Base-by-base conservation (phyloP, 495 filamentous ascomycete genomes). In the Evansstolkia leycettana region DNA sequence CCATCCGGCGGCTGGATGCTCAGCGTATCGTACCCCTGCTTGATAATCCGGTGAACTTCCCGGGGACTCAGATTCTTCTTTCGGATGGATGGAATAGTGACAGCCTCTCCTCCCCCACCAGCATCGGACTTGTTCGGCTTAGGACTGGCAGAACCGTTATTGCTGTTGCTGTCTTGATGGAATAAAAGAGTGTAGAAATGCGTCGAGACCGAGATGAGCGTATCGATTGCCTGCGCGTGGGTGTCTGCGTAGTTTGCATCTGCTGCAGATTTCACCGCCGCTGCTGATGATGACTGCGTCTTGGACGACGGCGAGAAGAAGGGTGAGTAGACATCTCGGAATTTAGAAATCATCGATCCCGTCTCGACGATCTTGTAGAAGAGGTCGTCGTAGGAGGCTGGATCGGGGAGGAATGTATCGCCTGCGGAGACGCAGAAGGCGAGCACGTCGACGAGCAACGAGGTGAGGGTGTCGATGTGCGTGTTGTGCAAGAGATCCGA, bases 351-450 rank as follows among this genome's bases (percentile, higher is more conserved):
- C 23, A 85, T 71, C 31, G 94, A 84, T 2, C 87, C 86, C 11
- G 75, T 82, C 57, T 98, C 90, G 31, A 96, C 84, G 10, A 98
- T 69, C 60, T 98, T 98, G 67, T 98, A 98, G 60, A 98, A 94
- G 8, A 98, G 69, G 50, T 96, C 92, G 48, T 98, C 90, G 54
- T 95, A 95, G 14, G 82, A 79, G 25, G 81, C 69, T 14, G 86
- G 75, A 37, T 80, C 84, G 0, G 92, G 92, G n/a, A 96, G 76
- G 58, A 96, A 95, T 6, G 80, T 73, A 52, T 96, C 92, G 5
- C 90, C 90, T 8, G 75, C 65, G 4, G 82, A 87, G n/a, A 96
- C 72, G 5, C 82, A 80, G 31, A 95, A 73, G 10, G 83, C 84
- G 18, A 98, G 58, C n/a, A 93, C 65, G 48, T 89, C 82, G 17